Evolutionary conservation across 1,284 basidiomycete species (phyloP).

Genomic region (Gomphus bonarii): DNA sequence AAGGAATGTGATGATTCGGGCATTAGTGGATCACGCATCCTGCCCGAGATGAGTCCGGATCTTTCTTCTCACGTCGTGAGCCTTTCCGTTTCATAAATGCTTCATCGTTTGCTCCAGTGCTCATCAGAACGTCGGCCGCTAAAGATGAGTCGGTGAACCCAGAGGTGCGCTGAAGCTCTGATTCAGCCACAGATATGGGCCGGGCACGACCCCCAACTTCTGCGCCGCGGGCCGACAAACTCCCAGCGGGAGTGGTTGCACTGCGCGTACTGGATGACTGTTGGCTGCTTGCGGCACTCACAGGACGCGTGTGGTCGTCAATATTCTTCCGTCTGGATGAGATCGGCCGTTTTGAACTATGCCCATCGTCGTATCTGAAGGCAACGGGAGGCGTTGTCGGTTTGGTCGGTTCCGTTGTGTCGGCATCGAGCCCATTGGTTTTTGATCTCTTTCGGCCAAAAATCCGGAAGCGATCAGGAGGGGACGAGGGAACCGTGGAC

Average conservation of each 20-base stretch:
- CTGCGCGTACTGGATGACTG: constrained; percentile 14
- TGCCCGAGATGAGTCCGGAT: not conserved
- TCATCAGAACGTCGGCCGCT: not conserved
- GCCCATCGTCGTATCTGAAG: constrained; percentile 7
- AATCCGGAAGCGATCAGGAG: constrained; percentile 8
- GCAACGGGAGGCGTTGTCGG: constrained; percentile 5
- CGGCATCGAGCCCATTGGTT: not conserved
- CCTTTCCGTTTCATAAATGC: constrained; percentile 1
- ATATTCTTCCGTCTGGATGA: constrained; percentile 7
- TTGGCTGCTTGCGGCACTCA: constrained; percentile 12
- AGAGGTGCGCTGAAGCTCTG: not conserved
- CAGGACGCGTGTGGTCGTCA: constrained; percentile 10
- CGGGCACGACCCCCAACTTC: not conserved
- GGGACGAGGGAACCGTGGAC: constrained; percentile 1
- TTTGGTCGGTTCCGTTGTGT: not conserved
- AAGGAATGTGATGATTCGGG: not conserved
- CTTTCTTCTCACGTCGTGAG: constrained; percentile 2
- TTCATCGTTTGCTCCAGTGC: not conserved
- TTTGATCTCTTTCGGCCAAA: constrained; percentile 11
- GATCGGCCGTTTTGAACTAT: not conserved
- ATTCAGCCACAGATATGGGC: not conserved
- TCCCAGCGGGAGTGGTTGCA: constrained; percentile 12
- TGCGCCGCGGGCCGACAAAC: constrained; percentile 2
- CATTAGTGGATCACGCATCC: constrained; percentile 2
- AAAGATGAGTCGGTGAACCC: not conserved